Evolutionary conservation across 176 grass and related monocot species (phyloP).

Genomic region (Otatea glauca): DNA sequence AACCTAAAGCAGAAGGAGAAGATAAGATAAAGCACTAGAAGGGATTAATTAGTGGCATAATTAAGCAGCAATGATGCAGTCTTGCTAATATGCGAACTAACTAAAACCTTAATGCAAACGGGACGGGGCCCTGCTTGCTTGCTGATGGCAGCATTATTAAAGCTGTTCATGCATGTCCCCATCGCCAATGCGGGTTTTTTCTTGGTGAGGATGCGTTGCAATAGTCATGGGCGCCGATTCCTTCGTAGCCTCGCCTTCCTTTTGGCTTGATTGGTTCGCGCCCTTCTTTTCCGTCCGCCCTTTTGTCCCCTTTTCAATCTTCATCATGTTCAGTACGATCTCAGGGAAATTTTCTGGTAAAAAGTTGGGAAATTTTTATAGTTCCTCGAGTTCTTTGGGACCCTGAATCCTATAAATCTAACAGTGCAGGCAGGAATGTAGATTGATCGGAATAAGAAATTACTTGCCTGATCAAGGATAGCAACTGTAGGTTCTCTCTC

Average conservation of each 20-base stretch:
- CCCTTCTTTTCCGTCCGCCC: constrained; percentile 33
- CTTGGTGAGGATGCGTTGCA: constrained; percentile 34
- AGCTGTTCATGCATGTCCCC: constrained; percentile 29
- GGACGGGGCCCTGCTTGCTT: not conserved
- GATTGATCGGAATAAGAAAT: not conserved
- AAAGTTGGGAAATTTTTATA: not conserved
- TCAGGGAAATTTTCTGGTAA: not conserved
- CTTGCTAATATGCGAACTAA: constrained; percentile 13
- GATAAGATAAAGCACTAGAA: constrained; percentile 73
- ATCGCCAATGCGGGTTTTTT: constrained; percentile 12
- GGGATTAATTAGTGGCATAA: constrained; percentile 48
- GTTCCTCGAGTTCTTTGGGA: not conserved
- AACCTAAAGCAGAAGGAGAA: constrained; percentile 54
- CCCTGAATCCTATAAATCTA: not conserved
- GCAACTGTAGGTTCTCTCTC: not conserved
- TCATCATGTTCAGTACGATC: constrained; percentile 43
- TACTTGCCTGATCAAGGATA: not conserved
- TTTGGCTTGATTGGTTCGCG: constrained; percentile 38
- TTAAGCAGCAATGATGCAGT: constrained; percentile 42
- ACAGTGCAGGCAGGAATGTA: not conserved
- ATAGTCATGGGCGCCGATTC: constrained; percentile 48
- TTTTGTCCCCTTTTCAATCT: constrained; percentile 38
- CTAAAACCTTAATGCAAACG: constrained; percentile 26
- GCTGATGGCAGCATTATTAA: constrained; percentile 56
- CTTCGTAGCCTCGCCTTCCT: constrained; percentile 50